phyloP scores from a whole-genome alignment of 768 basidiomycete species.

The Epithele typhae region DNA sequence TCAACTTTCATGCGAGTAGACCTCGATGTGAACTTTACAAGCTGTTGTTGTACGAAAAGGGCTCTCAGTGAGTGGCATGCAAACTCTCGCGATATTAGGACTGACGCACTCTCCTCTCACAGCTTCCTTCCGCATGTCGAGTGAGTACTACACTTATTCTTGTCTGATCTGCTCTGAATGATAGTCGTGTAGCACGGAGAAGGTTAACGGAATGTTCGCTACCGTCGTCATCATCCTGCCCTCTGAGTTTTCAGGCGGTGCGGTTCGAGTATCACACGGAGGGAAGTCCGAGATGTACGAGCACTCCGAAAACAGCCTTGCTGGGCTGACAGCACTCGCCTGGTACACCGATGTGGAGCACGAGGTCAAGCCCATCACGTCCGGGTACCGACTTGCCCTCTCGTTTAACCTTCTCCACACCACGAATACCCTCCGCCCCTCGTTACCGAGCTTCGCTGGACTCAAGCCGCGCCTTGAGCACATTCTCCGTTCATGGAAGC shows the following conservation, averaged over 20 bases:
- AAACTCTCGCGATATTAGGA: too few species aligned
- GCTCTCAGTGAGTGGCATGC: constrained; percentile 48
- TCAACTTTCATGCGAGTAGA: constrained; percentile 21
- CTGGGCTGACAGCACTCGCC: constrained; percentile 35
- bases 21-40: constrained; percentile 42
- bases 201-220: constrained; percentile 47
- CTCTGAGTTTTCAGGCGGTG: constrained; percentile 42
- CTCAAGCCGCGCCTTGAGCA: constrained; percentile 23
- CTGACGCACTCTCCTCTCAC: too few species aligned
- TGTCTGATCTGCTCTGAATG: too few species aligned
- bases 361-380: constrained; percentile 44
- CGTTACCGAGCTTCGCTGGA: constrained; percentile 24
- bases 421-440: constrained; percentile 20
- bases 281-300: constrained; percentile 32
- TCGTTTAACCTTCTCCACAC: constrained; percentile 49
- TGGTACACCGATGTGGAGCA: constrained; percentile 54
- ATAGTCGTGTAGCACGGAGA: constrained; percentile 35
- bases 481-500: constrained; percentile 30
- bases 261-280: constrained; percentile 39
- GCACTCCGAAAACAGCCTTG: constrained; percentile 26
- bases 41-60: constrained; percentile 42
- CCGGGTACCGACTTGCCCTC: constrained; percentile 47
- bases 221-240: constrained; percentile 45
- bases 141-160: constrained; percentile 25
- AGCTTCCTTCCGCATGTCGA: constrained; percentile 44